phyloP scores from a whole-genome alignment of 805 yeast species.

The Babjeviella inositovora region DNA sequence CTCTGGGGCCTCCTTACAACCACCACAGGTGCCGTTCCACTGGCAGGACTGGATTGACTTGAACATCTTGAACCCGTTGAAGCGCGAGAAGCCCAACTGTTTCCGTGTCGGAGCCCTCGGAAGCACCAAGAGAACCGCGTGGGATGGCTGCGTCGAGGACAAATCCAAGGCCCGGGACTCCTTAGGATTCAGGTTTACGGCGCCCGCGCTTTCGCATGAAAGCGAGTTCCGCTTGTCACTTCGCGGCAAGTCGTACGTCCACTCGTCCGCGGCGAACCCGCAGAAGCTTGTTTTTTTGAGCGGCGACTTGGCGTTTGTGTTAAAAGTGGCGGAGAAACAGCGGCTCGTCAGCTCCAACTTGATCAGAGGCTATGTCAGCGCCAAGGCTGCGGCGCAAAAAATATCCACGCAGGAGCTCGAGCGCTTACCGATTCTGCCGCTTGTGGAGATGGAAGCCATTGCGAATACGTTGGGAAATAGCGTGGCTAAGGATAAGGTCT shows the following conservation, averaged over 20 bases:
- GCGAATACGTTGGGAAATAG: conserved; percentile 8
- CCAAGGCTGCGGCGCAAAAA: conserved; percentile 7
- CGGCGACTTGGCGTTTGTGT: conserved; percentile 21
- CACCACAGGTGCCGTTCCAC: conserved; percentile 24
- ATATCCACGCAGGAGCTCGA: conserved; percentile 11
- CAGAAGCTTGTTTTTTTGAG: conserved; percentile 20
- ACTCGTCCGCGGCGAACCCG: conserved; percentile 27
- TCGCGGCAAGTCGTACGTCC: conserved; percentile 23
- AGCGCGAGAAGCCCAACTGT: conserved; percentile 23
- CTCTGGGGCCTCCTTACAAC: conserved; percentile 9
- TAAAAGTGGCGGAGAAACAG: conserved; percentile 12
- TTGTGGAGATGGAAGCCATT: conserved; percentile 9
- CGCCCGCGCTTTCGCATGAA: conserved; percentile 14
- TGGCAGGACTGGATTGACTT: conserved; percentile 43
- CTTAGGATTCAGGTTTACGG: conserved; percentile 8
- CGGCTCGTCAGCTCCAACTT: conserved; percentile 13
- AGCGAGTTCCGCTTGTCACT: conserved; percentile 16
- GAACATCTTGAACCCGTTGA: conserved; percentile 17
- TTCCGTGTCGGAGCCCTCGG: conserved; percentile 25
- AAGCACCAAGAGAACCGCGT: conserved; percentile 18
- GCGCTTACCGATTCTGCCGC: conserved; percentile 11
- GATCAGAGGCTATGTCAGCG: conserved; percentile 14
- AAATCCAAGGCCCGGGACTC: conserved; percentile 5
- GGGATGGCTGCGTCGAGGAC: conserved; percentile 20
- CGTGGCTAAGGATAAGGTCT: too few relatives aligned